Percentiles rank a stretch among this genome's conserved stretches.
Conservation (phyloP, 768 basidiomycete species). For the Mycena filopes region DNA sequence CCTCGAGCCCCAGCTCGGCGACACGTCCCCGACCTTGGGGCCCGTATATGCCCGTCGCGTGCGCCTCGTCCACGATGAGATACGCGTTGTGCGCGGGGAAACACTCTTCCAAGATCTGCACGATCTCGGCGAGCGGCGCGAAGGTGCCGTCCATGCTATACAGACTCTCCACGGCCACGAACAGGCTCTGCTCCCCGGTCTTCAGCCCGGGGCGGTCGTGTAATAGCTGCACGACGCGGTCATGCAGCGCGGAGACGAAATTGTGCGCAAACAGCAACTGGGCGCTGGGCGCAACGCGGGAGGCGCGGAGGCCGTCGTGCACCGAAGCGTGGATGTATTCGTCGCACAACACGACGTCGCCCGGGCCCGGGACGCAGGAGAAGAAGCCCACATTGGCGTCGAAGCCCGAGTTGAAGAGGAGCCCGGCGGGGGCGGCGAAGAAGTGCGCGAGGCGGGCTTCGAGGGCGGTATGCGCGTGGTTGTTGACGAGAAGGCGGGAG, state of each 20-base stretch:
- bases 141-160: slow-evolving; percentile 98
- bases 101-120: slow-evolving; percentile 66
- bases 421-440: slow-evolving; percentile 69
- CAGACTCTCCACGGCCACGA: slow-evolving; percentile 88
- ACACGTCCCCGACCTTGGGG: slow-evolving; percentile 81
- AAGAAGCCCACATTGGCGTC: slow-evolving; percentile 94
- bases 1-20: slow-evolving; percentile 73
- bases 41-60: slow-evolving; percentile 92
- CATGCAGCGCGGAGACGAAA: slow-evolving; percentile 60
- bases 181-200: slow-evolving; percentile 61
- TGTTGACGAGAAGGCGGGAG: slow-evolving; percentile 86
- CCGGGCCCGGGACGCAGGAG: slow-evolving; percentile 77
- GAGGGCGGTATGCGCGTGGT: slow-evolving; percentile 72
- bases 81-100: slow-evolving; percentile 74
- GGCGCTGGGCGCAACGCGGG: slow-evolving; percentile 55
- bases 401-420: slow-evolving; percentile 93
- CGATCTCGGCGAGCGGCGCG: slow-evolving; percentile 75
- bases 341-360: slow-evolving; percentile 85
- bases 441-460: slow-evolving; percentile 75
- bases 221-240: slow-evolving; percentile 54
- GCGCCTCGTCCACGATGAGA: slow-evolving; percentile 92
- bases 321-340: slow-evolving; percentile 92
- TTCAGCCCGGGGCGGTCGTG: slow-evolving; percentile 48
- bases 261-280: slow-evolving; percentile 78
- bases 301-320: slow-evolving; percentile 88